phyloP scores from a whole-genome alignment of 2,329 filamentous ascomycete species.

The Myriosclerotinia scirpicola region DNA sequence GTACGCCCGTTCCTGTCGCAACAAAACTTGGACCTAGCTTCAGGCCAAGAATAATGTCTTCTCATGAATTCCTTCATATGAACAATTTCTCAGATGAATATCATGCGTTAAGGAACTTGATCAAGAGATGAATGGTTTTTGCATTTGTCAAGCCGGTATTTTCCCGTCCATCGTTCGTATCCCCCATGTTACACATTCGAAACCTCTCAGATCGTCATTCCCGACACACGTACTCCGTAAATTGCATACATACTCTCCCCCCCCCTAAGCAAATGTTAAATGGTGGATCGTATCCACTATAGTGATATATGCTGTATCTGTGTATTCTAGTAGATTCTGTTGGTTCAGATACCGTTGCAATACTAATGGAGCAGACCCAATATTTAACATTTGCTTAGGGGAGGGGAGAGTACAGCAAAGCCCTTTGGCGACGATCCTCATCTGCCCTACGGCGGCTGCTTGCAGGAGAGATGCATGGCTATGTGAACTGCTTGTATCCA shows the following conservation, averaged over 20 bases:
- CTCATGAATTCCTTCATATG: not conserved
- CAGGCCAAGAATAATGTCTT: not conserved
- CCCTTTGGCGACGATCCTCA: conserved; percentile 31
- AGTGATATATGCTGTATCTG: no score
- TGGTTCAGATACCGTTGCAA: no score
- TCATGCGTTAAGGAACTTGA: not conserved
- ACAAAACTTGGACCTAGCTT: conserved; percentile 7
- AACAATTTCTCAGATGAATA: not conserved
- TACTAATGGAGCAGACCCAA: no score
- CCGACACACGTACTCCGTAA: not conserved
- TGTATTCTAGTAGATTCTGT: no score
- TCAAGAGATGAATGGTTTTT: not conserved
- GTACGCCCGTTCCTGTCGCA: no score
- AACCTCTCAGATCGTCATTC: conserved; percentile 6
- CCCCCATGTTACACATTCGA: conserved; percentile 12
- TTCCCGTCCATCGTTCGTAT: not conserved
- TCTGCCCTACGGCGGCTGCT: conserved; percentile 25
- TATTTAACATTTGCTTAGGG: no score
- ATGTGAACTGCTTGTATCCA: conserved; percentile 10
- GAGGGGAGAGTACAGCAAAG: conserved; percentile 26
- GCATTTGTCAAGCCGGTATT: no score
- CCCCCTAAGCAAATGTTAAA: no score
- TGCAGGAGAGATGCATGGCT: conserved; percentile 23
- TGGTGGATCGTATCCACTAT: no score
- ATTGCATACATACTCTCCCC: conserved; percentile 25